phyloP scores from a whole-genome alignment of 2,329 filamentous ascomycete genomes.

The Calycina marina region DNA sequence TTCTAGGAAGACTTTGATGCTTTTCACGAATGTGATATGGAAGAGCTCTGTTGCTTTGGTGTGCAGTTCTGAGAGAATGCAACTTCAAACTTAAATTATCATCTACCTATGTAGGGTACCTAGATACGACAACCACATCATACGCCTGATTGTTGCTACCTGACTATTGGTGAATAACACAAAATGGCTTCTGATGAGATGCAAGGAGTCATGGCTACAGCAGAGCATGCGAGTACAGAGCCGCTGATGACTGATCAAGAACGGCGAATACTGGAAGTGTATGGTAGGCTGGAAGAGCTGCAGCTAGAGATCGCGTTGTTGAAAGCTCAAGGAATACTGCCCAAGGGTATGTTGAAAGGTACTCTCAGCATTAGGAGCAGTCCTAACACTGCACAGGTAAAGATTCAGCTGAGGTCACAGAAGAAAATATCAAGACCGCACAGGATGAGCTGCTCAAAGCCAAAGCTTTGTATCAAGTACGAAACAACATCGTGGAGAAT shows the following conservation, averaged over 20 bases:
- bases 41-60: too few species aligned
- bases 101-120: too few species aligned
- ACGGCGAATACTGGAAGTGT: slow-evolving; percentile 49
- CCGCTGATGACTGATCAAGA: slow-evolving; percentile 53
- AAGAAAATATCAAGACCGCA: slow-evolving; percentile 38
- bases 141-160: too few species aligned
- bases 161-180: too few species aligned
- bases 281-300: slow-evolving; percentile 57
- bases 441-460: slow-evolving; percentile 53
- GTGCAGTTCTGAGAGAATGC: too few species aligned
- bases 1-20: too few species aligned
- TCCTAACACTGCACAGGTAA: slow-evolving; percentile 13
- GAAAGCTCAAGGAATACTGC: slow-evolving; percentile 25
- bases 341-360: slow-evolving; percentile 16
- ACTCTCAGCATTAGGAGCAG: slow-evolving; percentile 5
- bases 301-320: slow-evolving; percentile 59
- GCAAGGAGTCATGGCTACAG: slow-evolving; percentile 17
- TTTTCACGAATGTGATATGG: too few species aligned
- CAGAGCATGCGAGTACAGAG: slow-evolving; percentile 7
- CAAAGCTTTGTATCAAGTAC: slow-evolving; percentile 53
- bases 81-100: too few species aligned
- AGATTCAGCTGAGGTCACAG: slow-evolving; percentile 25
- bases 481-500: slow-evolving; percentile 52
- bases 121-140: too few species aligned
- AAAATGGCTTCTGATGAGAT: too few species aligned